Evolutionary conservation across 2,329 filamentous ascomycete species (phyloP).

Genomic region (Verticillium zaregamsianum): DNA sequence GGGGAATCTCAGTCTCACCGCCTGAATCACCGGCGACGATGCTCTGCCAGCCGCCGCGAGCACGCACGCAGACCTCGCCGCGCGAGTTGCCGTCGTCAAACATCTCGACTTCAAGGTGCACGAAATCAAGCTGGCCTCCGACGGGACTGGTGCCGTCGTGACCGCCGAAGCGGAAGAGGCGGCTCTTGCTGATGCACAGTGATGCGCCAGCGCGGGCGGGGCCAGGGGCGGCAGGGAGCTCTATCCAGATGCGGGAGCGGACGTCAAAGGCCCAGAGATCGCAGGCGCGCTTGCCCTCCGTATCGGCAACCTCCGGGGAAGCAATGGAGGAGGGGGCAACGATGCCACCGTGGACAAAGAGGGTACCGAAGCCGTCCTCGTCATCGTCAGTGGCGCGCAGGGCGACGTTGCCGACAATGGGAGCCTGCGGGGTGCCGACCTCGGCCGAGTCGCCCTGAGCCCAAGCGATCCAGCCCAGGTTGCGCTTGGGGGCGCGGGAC

Average conservation of each 20-base stretch:
- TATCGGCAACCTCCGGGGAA: slow-evolving; percentile 40
- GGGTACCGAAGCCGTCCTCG: slow-evolving; percentile 58
- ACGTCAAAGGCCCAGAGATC: slow-evolving; percentile 81
- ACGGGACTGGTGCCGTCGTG: slow-evolving; percentile 68
- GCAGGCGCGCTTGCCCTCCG: slow-evolving; percentile 52
- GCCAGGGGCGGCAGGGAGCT: slow-evolving; percentile 63
- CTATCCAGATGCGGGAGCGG: slow-evolving; percentile 58
- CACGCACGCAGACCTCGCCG: slow-evolving; percentile 46
- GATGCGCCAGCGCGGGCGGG: slow-evolving; percentile 63
- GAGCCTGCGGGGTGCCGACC: slow-evolving; percentile 55
- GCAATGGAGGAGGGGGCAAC: background rate
- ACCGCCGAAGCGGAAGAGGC: slow-evolving; percentile 75
- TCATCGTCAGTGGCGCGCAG: slow-evolving; percentile 56
- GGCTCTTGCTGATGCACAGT: slow-evolving; percentile 59
- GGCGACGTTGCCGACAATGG: slow-evolving; percentile 53
- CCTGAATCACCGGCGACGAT: slow-evolving; percentile 26
- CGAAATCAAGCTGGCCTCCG: slow-evolving; percentile 67
- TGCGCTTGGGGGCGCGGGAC: slow-evolving; percentile 23
- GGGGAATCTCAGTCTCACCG: slow-evolving; percentile 28
- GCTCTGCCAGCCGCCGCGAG: slow-evolving; percentile 51
- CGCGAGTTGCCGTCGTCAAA: slow-evolving; percentile 45
- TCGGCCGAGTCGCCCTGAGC: slow-evolving; percentile 49
- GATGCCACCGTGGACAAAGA: slow-evolving; percentile 71
- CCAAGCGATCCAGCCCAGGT: slow-evolving; percentile 51
- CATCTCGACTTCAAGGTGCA: slow-evolving; percentile 52